Base-by-base conservation (phyloP, 495 filamentous ascomycete genomes). In the Xylaria cubensis region DNA sequence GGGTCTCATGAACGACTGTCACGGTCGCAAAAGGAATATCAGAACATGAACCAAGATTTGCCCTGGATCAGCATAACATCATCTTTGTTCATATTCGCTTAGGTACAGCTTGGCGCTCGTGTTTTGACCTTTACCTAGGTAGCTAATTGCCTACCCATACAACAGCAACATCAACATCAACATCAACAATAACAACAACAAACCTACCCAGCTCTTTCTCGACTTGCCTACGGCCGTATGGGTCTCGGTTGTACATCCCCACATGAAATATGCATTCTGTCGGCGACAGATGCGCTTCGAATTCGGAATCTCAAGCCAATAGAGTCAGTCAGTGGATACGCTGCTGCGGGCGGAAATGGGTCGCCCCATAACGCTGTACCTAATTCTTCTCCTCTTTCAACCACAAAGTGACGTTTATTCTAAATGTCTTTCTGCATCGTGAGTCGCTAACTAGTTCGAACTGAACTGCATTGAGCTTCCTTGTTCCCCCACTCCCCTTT, bases 241-340 rank as follows among this genome's bases (percentile, higher is more conserved):
- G 69, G 56, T 32, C 46, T 71, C 32, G 48, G 48, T n/a, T 64
- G 59, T 32, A n/a, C 36, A 64, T 64, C 44, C 48, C 69, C 59
- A 64, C 69, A 41, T 34, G 48, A 55, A 44, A 55, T 32, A 64
- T 46, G 69, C 69, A 9, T 46, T 56, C 19, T 64, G 41, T 46
- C 55, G n/a, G 21, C 17, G 65, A 56, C 42, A 36, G 64, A 70
- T 62, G 51, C 41, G 55, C 67, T 70, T 70, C 56, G 26, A 62
- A 48, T 70, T 59, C 55, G 55, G 29, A 51, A 59, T 41, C 26
- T 44, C 67, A 70, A 7, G 15, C 24, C 65, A 68, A 58, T 42
- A 42, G 12, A 26, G 21, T 21, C 32, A 62, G 67, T 62, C 56
- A 62, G 68, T 41, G 56, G 46, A 48, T 46, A 51, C 19, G n/a